Evolutionary conservation across 1,284 basidiomycete genomes (phyloP), one percentile per base, ranked within the genome.

Genomic region (Marasmius fiardii): DNA sequence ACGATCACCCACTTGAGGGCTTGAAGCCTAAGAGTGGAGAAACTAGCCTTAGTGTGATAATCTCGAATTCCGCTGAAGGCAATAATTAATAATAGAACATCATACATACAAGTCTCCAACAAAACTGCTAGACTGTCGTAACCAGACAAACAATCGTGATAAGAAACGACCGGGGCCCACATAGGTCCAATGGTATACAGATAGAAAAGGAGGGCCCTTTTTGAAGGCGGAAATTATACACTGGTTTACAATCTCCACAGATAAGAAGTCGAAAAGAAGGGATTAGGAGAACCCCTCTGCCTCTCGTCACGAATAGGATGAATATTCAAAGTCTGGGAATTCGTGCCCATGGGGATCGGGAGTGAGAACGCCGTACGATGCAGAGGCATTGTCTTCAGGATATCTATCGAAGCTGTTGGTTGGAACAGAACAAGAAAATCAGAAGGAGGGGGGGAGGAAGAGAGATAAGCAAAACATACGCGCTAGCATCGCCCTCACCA

Each of bases 401-500:
- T 92, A 92, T 52, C 74, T 75, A 61, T 91, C 89, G 61, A 91
- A 91, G 28, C 88, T 90, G 60, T n/a, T 44, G n/a, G 33, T 44
- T 35, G 55, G 51, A 28, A 59, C 1, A 41, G 41, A 5, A 61
- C 43, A n/a, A 57, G 41, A 34, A 34, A 45, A 41, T 52, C 31
- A 31, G 35, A 18, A 43, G 26, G 8, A 35, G 53, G 41, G 44
- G 21, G 41, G 54, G 37, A 11, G n/a, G n/a, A n/a, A n/a, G n/a
- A n/a, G n/a, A n/a, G n/a, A n/a, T n/a, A n/a, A n/a, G n/a, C 31
- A 34, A 33, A 20, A 85, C 92, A 73, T 67, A 94, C 92, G 92
- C 92, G 83, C 90, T 93, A 4, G 92, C 88, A 68, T 95, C 93
- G 0, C 93, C 93, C 8, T 93, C 93, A 16, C 91, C 86, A 26